Base-by-base conservation (phyloP, 129 eudicot species). In the Saposhnikovia divaricata region DNA sequence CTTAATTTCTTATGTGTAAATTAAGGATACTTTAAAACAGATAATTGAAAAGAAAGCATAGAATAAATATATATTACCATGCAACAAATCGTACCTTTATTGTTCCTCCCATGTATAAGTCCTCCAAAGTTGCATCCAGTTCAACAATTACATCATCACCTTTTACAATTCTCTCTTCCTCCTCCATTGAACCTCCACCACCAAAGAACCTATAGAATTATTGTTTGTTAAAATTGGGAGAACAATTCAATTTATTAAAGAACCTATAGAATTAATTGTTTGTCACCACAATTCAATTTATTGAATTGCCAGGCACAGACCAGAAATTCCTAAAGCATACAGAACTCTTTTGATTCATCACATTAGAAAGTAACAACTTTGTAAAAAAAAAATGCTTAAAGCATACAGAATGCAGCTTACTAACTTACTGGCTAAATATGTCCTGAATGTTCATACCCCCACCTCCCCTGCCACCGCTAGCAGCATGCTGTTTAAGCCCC, bases 91-190 rank as follows among this genome's bases (percentile, higher is more conserved):
- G 23, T 80, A 96, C 99, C 98, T 96, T 92, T 86, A 92, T 28
- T 81, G 97, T 82, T 53, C 99, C 99, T 81, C 99, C 99, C 98
- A 92, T 88, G 89, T 96, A 96, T 72, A 96, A 81, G 87, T 96
- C 99, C 86, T 96, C 99, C 80, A 96, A 82, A 31, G 96, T 79
- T 57, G 99, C 99, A 84, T 96, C 99, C 86, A 96, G 81, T 46
- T 92, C 99, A 70, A 96, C 95, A 68, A 96, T 85, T 18, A 96
- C 99, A 84, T 92, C 98, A 83, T 92, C 98, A 31, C 99, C 99
- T 85, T 89, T 96, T 69, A 89, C 93, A 68, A 90, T 85, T 82
- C 86, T 88, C 79, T 92, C 99, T 80, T 96, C 99, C 82, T 96
- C 99, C 80, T 92, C 97, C 83, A 68, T 83, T 18, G 81, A 69